These are phyloP conservation scores for Strobilomyces confusus DNA, from an alignment of 768 basidiomycete genomes.

Conservation along the genomic window DNA sequence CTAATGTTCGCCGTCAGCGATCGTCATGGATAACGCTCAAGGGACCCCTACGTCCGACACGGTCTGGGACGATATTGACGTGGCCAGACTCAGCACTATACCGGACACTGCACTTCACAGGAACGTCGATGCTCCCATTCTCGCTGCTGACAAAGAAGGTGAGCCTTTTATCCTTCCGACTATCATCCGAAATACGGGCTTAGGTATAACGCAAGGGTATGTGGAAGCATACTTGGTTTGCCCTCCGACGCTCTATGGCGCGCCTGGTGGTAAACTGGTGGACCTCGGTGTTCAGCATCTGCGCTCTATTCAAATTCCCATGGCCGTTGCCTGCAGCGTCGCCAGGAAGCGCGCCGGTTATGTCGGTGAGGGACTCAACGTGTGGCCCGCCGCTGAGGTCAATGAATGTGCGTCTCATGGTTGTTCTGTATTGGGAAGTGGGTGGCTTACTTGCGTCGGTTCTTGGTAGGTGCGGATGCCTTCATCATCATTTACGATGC, in stretches of 20 bases:
- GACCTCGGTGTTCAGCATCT: constrained; percentile 42
- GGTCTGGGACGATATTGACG: constrained; percentile 48
- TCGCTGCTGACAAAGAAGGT: constrained; percentile 49
- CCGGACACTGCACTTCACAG: constrained; percentile 45
- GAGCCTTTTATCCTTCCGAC: not conserved
- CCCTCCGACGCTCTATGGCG: constrained; percentile 59
- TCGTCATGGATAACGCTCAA: constrained; percentile 42
- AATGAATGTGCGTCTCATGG: constrained; percentile 33
- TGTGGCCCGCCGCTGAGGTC: constrained; percentile 60
- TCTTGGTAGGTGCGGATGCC: constrained; percentile 31
- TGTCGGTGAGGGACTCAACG: constrained; percentile 55
- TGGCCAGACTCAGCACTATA: constrained; percentile 44
- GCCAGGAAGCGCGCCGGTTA: constrained; percentile 52
- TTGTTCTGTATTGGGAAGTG: not conserved
- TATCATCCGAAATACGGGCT: not conserved
- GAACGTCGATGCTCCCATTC: constrained; percentile 43
- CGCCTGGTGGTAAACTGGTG: constrained; percentile 46
- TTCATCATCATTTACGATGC: constrained; percentile 45
- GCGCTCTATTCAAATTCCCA: constrained; percentile 55
- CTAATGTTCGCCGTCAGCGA: constrained; percentile 25
- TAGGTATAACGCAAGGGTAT: constrained; percentile 13
- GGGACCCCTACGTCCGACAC: constrained; percentile 36
- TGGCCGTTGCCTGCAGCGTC: constrained; percentile 40
- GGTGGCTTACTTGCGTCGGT: not conserved
- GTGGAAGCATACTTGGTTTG: constrained; percentile 40